These are phyloP conservation scores for Ogataea thermomethanolica DNA, from an alignment of 805 yeast species.

Conservation along the genomic window DNA sequence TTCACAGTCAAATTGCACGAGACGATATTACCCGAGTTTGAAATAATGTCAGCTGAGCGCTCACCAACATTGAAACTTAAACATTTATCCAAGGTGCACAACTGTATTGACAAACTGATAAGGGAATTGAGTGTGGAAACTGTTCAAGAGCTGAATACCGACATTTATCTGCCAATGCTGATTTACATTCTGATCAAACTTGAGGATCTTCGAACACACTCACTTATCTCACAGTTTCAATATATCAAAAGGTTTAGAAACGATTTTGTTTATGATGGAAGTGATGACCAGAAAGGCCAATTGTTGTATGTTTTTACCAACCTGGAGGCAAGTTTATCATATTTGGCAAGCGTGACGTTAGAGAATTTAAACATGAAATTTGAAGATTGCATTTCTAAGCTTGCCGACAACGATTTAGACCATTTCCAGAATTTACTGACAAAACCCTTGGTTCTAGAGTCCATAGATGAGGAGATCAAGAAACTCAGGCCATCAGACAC, in stretches of 20 bases:
- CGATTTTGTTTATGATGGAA: constrained; percentile 26
- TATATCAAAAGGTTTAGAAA: constrained; percentile 34
- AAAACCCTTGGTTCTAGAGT: constrained; percentile 25
- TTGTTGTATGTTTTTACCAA: constrained; percentile 35
- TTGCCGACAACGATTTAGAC: neutral
- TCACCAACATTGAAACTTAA: constrained; percentile 35
- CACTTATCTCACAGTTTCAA: constrained; percentile 31
- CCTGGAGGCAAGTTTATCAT: constrained; percentile 36
- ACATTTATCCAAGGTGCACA: constrained; percentile 30
- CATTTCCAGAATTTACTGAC: constrained; percentile 8
- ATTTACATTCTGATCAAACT: constrained; percentile 33
- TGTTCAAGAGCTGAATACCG: constrained; percentile 29
- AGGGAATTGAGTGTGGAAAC: constrained; percentile 15
- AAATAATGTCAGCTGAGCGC: constrained; percentile 30
- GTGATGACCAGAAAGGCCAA: constrained; percentile 32
- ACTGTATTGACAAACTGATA: constrained; percentile 25
- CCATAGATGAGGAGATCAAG: constrained; percentile 25
- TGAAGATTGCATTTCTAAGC: constrained; percentile 5
- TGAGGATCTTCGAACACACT: constrained; percentile 27
- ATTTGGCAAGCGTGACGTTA: constrained; percentile 31
- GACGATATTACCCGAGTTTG: constrained; percentile 29
- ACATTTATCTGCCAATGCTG: constrained; percentile 33
- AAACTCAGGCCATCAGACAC: constrained; percentile 12
- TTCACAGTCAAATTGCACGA: constrained; percentile 25
- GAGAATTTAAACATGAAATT: constrained; percentile 29